Evolutionary conservation across 768 basidiomycete species (phyloP).

Genomic region (Pisolithus orientalis): DNA sequence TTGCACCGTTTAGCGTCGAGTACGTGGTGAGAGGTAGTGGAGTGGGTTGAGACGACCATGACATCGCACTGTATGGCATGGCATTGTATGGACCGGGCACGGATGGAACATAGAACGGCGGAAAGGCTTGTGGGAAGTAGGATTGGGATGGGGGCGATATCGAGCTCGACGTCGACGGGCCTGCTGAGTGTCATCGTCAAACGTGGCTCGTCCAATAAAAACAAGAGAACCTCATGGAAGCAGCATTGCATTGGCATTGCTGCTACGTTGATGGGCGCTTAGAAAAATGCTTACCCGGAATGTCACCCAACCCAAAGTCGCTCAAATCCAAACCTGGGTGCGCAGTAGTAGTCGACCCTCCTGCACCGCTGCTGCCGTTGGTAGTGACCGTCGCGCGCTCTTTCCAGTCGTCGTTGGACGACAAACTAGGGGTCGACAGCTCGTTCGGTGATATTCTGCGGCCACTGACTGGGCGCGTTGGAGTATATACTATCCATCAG

Average conservation of each 20-base stretch:
- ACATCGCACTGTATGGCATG: constrained; percentile 44
- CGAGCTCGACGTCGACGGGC: constrained; percentile 35
- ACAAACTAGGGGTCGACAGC: constrained; percentile 23
- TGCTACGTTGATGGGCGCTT: constrained; percentile 21
- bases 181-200: constrained; percentile 16
- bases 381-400: constrained; percentile 23
- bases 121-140: constrained; percentile 37
- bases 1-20: constrained; percentile 76
- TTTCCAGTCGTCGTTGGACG: constrained; percentile 36
- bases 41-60: constrained; percentile 38
- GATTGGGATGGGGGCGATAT: constrained; percentile 35
- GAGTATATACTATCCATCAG: constrained; percentile 42
- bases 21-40: constrained; percentile 63
- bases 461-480: constrained; percentile 37
- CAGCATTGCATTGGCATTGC: neutral
- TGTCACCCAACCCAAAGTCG: constrained; percentile 38
- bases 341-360: constrained; percentile 17
- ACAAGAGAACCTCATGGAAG: neutral
- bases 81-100: constrained; percentile 45
- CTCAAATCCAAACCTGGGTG: constrained; percentile 34
- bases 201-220: neutral
- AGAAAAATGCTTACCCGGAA: constrained; percentile 35
- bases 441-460: constrained; percentile 33
- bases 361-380: constrained; percentile 21
- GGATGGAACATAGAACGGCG: constrained; percentile 35